A percentile compares a stretch with the other conserved stretches of the same genome.
Conservation (phyloP, 2,329 filamentous ascomycete species). For the Westerdykella ornata region DNA sequence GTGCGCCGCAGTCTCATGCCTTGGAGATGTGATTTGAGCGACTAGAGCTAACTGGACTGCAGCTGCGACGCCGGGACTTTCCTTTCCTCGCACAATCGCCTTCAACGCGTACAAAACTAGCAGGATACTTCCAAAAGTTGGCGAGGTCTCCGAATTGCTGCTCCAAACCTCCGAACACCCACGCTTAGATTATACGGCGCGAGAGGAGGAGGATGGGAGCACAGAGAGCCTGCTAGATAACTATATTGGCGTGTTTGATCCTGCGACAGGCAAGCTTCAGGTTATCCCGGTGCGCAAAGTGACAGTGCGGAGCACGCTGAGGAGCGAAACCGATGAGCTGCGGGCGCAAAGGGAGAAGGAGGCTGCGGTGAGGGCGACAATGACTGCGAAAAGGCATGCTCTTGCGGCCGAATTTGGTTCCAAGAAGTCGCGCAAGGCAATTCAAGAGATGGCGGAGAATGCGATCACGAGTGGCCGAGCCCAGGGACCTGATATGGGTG, state of each 20-base stretch:
- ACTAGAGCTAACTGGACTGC: conserved; percentile 2
- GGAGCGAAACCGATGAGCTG: conserved; percentile 41
- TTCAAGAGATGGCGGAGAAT: conserved; percentile 62
- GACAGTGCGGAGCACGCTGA: conserved; percentile 47
- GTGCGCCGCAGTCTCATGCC: conserved; percentile 29
- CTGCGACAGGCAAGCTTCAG: conserved; percentile 47
- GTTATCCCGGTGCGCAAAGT: conserved; percentile 49
- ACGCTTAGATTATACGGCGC: conserved; percentile 54
- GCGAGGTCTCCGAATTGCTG: conserved; percentile 43
- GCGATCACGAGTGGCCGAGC: conserved; percentile 49
- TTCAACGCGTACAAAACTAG: conserved; percentile 46
- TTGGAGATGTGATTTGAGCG: neutral
- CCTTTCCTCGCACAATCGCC: conserved; percentile 36
- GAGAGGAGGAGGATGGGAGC: conserved; percentile 42
- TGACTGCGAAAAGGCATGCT: conserved; percentile 57
- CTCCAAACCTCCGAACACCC: conserved; percentile 56
- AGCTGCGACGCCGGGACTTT: conserved; percentile 42
- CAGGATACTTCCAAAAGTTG: conserved; percentile 20
- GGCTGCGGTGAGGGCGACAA: conserved; percentile 30
- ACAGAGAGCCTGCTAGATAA: conserved; percentile 50
- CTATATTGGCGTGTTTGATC: conserved; percentile 57
- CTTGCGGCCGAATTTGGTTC: conserved; percentile 76
- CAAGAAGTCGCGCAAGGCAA: conserved; percentile 75
- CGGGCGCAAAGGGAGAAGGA: conserved; percentile 25
- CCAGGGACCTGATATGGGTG: conserved; percentile 7